Evolutionary conservation across 495 filamentous ascomycete genomes (phyloP).

Genomic region (Penicillium steckii): DNA sequence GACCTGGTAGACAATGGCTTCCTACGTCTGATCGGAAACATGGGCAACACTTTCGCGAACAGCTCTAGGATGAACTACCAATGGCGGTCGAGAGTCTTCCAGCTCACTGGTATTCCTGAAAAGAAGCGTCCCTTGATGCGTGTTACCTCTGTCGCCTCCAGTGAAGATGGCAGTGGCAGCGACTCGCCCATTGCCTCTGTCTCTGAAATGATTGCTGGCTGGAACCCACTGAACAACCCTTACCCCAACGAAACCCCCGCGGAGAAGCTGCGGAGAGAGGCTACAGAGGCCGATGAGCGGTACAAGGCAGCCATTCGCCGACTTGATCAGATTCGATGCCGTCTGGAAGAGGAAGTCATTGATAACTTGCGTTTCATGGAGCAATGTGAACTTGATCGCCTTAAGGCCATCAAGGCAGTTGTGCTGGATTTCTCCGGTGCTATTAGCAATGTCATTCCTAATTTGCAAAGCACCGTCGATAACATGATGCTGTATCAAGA

Average conservation of each 20-base stretch:
- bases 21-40: constrained; percentile 85
- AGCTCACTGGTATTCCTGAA: constrained; percentile 81
- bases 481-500: constrained; percentile 99
- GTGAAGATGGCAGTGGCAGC: constrained; percentile 52
- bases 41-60: constrained; percentile 94
- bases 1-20: constrained; percentile 87
- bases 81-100: constrained; percentile 90
- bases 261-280: constrained; percentile 85
- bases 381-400: constrained; percentile 91
- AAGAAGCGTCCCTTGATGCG: constrained; percentile 73
- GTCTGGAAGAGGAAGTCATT: constrained; percentile 90
- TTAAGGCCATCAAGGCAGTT: constrained; percentile 97
- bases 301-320: constrained; percentile 85
- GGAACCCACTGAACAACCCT: constrained; percentile 88
- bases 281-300: constrained; percentile 84
- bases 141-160: constrained; percentile 62
- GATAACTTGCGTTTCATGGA: constrained; percentile 94
- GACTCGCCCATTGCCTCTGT: constrained; percentile 80
- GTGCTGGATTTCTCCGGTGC: constrained; percentile 97
- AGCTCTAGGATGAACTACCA: constrained; percentile 97
- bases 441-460: constrained; percentile 97
- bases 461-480: constrained; percentile 90
- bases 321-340: constrained; percentile 87
- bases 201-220: constrained; percentile 81
- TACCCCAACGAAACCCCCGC: constrained; percentile 87